These are phyloP conservation scores for Trichoderma brevicompactum DNA, from an alignment of 2,329 filamentous ascomycete species.

Conservation along the genomic window DNA sequence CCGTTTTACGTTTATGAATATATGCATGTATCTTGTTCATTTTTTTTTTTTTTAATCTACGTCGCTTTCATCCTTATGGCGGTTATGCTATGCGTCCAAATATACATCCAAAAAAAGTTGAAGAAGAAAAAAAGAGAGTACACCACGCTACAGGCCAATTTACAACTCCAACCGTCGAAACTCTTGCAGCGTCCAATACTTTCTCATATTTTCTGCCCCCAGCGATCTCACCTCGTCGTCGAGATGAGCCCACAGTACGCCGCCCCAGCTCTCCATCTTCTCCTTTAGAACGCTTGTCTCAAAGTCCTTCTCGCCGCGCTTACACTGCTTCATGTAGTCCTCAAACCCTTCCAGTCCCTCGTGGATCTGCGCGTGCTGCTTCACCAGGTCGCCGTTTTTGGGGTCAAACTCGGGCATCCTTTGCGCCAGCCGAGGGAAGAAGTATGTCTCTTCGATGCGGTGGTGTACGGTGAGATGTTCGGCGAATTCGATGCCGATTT, in stretches of 20 bases:
- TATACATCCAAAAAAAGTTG: neutral
- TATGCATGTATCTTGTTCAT: neutral
- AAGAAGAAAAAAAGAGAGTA: neutral
- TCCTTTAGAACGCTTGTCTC: constrained; percentile 63
- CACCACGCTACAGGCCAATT: too few relatives aligned
- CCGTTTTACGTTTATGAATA: constrained; percentile 4
- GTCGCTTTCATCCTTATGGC: neutral
- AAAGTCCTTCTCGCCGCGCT: constrained; percentile 64
- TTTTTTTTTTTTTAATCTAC: neutral
- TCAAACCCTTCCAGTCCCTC: constrained; percentile 70
- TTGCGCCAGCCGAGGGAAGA: constrained; percentile 77
- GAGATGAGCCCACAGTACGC: constrained; percentile 79
- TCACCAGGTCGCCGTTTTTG: constrained; percentile 62
- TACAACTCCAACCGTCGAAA: constrained; percentile 51
- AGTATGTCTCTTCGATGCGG: constrained; percentile 77
- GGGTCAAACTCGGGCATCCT: constrained; percentile 77
- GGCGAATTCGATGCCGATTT: constrained; percentile 70
- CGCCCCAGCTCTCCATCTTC: constrained; percentile 78
- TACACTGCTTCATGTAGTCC: constrained; percentile 67
- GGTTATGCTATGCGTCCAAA: neutral
- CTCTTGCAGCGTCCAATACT: constrained; percentile 78
- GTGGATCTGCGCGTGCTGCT: constrained; percentile 81
- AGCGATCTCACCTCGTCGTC: constrained; percentile 82
- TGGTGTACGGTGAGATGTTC: constrained; percentile 77
- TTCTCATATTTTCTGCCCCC: constrained; percentile 84